These are phyloP conservation scores for Globisporangium nodosum DNA, from an alignment of 352 stramenopile species.

Conservation along the genomic window DNA sequence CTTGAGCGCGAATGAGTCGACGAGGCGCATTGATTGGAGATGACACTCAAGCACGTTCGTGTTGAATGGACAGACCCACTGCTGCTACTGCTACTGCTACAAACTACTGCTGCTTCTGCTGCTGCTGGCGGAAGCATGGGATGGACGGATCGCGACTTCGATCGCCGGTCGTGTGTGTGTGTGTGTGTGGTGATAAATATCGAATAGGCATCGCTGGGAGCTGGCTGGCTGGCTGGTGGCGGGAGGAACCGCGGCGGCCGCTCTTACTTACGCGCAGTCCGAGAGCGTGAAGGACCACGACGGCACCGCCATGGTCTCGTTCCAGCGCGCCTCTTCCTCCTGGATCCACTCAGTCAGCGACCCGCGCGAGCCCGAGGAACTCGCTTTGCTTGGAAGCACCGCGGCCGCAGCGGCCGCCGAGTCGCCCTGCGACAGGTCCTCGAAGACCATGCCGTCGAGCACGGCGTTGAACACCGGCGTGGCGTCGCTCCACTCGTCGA, in stretches of 20 bases:
- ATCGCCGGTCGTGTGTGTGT: neutral
- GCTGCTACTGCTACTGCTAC: too few relatives aligned
- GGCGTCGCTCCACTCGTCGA: conserved; percentile 57
- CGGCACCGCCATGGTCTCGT: conserved; percentile 36
- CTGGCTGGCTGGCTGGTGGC: neutral
- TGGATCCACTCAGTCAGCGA: conserved; percentile 54
- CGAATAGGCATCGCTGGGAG: too few relatives aligned
- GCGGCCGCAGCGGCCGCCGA: conserved; percentile 14
- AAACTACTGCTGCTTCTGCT: too few relatives aligned
- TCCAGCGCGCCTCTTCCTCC: conserved; percentile 54
- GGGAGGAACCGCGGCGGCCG: neutral
- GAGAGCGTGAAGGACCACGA: conserved; percentile 57
- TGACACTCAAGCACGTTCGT: too few relatives aligned
- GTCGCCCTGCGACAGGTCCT: conserved; percentile 36
- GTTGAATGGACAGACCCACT: too few relatives aligned
- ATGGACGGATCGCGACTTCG: neutral
- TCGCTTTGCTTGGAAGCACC: conserved; percentile 1
- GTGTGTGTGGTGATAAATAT: conserved; percentile 8
- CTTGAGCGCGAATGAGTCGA: too few relatives aligned
- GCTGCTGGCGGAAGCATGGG: too few relatives aligned
- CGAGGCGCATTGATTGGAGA: too few relatives aligned
- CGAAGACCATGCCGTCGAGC: conserved; percentile 37
- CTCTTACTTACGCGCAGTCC: conserved; percentile 28
- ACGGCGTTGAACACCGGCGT: conserved; percentile 28
- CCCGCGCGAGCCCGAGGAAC: conserved; percentile 13